phyloP scores from a whole-genome alignment of 805 yeast genomes.

The Candida peoriensis region DNA sequence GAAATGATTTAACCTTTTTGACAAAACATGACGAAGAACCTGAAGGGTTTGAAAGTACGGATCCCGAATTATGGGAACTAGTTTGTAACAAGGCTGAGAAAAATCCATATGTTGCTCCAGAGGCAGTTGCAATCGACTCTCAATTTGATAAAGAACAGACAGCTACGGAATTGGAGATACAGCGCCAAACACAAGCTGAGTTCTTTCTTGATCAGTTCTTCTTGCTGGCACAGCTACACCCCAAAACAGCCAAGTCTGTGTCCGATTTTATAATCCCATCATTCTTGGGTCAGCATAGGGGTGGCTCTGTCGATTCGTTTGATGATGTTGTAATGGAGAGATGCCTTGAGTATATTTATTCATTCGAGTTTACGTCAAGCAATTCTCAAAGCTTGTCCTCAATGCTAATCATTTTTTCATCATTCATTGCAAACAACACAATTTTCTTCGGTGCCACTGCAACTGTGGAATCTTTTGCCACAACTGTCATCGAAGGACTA shows the following conservation, averaged over 20 bases:
- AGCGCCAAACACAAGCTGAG: constrained; percentile 30
- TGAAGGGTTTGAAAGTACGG: constrained; percentile 15
- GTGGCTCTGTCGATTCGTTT: constrained; percentile 29
- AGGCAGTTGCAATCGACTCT: constrained; percentile 29
- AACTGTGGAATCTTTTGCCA: constrained; percentile 31
- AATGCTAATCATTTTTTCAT: constrained; percentile 38
- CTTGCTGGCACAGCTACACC: constrained; percentile 37
- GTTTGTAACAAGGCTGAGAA: constrained; percentile 13
- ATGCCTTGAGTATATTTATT: constrained; percentile 30
- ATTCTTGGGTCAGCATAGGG: constrained; percentile 29
- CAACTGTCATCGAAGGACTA: constrained; percentile 32
- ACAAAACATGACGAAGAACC: constrained; percentile 18
- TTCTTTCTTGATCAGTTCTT: constrained; percentile 38
- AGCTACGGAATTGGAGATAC: constrained; percentile 34
- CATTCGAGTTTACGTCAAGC: constrained; percentile 29
- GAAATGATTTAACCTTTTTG: constrained; percentile 28
- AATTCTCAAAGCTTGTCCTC: constrained; percentile 31
- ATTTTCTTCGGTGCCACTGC: constrained; percentile 32
- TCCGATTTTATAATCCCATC: constrained; percentile 35
- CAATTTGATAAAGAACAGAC: constrained; percentile 35
- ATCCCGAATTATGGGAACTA: constrained; percentile 27
- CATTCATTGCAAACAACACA: constrained; percentile 33
- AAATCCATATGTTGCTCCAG: constrained; percentile 22
- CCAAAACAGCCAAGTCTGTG: constrained; percentile 32
- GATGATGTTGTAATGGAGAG: constrained; percentile 32